Evolutionary conservation across 495 filamentous ascomycete genomes (phyloP).

Genomic region (Gamarada debralockiae): DNA sequence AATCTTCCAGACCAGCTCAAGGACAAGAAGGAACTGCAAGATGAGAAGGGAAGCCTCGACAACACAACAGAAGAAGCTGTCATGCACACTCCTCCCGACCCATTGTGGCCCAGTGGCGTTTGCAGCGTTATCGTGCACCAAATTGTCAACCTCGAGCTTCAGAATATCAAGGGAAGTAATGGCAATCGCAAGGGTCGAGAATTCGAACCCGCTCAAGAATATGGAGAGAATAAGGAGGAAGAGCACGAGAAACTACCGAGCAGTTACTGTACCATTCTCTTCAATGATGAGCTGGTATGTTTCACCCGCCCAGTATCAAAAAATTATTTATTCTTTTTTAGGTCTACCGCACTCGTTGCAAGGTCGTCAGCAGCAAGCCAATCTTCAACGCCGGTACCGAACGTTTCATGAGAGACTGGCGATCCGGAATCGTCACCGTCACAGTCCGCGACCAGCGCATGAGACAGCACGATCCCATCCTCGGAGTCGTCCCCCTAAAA

Average conservation of each 20-base stretch:
- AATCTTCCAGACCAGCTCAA: conserved; percentile 68
- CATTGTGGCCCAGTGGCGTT: conserved; percentile 87
- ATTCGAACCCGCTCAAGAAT: conserved; percentile 86
- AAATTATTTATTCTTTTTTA: conserved; percentile 2
- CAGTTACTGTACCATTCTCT: conserved; percentile 84
- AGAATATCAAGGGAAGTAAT: conserved; percentile 70
- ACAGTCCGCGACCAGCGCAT: conserved; percentile 84
- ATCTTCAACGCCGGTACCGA: conserved; percentile 97
- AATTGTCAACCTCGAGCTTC: conserved; percentile 88
- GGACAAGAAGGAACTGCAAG: conserved; percentile 74
- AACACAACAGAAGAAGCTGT: conserved; percentile 77
- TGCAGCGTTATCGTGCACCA: conserved; percentile 84
- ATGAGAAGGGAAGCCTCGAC: conserved; percentile 79
- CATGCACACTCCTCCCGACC: conserved; percentile 86
- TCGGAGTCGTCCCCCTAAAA: conserved; percentile 85
- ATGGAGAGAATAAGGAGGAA: conserved; percentile 80
- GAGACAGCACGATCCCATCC: conserved; percentile 89
- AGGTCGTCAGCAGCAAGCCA: conserved; percentile 87
- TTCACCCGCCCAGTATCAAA: not conserved
- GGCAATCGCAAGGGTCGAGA: conserved; percentile 74
- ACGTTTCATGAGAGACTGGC: conserved; percentile 92
- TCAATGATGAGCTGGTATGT: conserved; percentile 76
- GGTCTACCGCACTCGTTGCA: conserved; percentile 83
- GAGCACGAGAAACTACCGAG: conserved; percentile 72
- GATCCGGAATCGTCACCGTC: conserved; percentile 78